These are phyloP conservation scores for Neofusicoccum parvum DNA, from an alignment of 2,329 filamentous ascomycete species.

Conservation along the genomic window DNA sequence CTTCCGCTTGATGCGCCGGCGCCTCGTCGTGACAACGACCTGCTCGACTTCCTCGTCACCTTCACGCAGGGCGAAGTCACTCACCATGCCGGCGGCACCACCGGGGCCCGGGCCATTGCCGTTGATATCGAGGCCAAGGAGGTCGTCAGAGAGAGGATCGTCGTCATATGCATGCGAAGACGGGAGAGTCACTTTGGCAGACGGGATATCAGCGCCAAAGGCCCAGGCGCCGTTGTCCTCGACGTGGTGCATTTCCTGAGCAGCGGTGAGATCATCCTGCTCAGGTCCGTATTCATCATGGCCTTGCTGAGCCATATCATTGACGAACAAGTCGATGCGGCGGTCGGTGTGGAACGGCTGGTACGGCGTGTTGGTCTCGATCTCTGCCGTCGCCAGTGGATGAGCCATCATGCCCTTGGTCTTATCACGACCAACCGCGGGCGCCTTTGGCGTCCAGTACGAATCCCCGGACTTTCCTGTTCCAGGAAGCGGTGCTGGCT, in stretches of 20 bases:
- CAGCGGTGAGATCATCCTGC: constrained; percentile 27
- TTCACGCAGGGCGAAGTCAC: constrained; percentile 52
- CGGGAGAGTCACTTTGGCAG: constrained; percentile 37
- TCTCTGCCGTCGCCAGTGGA: constrained; percentile 73
- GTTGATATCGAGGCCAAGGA: constrained; percentile 47
- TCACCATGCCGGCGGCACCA: constrained; percentile 43
- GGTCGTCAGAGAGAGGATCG: constrained; percentile 34
- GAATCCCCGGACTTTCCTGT: constrained; percentile 2
- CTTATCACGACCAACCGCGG: not conserved
- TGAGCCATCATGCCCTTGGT: constrained; percentile 13
- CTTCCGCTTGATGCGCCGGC: constrained; percentile 58
- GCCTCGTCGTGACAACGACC: constrained; percentile 79
- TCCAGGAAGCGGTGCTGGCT: constrained; percentile 13
- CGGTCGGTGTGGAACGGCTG: constrained; percentile 94
- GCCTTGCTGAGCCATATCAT: constrained; percentile 29
- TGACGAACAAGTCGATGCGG: constrained; percentile 74
- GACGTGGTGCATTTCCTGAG: constrained; percentile 30
- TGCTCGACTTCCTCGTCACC: constrained; percentile 67
- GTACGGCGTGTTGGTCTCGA: constrained; percentile 93
- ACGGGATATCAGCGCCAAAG: constrained; percentile 48
- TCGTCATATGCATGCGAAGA: constrained; percentile 38
- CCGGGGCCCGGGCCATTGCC: constrained; percentile 30
- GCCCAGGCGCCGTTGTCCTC: constrained; percentile 49
- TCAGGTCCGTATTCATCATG: constrained; percentile 31
- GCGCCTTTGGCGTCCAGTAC: constrained; percentile 17